Percentiles rank a stretch among this genome's conserved stretches.
These are phyloP conservation scores for Diphasiastrum complanatum DNA, from an alignment of 83 land plant genomes.

Conservation along the genomic window DNA sequence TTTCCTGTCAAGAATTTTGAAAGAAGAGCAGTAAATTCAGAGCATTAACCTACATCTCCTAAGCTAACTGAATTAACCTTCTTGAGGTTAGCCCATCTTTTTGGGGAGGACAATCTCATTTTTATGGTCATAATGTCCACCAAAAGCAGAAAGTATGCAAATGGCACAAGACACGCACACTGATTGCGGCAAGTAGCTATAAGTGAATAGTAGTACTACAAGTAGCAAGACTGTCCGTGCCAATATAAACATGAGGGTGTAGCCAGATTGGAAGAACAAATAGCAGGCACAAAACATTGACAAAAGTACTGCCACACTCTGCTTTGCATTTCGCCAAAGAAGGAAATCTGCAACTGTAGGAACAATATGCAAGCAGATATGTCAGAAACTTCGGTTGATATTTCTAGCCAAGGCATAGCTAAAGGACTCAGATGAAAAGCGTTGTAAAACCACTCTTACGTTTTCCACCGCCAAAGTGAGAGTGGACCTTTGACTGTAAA, in stretches of 20 bases:
- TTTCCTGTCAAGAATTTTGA: not conserved
- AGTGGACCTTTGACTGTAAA: slow-evolving; percentile 49
- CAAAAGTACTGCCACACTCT: slow-evolving; percentile 17
- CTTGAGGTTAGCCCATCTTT: too few relatives aligned
- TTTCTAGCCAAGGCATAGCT: slow-evolving; percentile 5
- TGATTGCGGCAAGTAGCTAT: slow-evolving; percentile 15
- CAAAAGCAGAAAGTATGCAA: not conserved
- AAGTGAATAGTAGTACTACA: slow-evolving; percentile 8
- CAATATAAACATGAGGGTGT: slow-evolving; percentile 15
- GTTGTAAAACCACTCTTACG: slow-evolving; percentile 13
- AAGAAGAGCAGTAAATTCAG: not conserved
- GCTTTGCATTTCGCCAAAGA: slow-evolving; percentile 67
- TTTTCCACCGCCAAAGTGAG: slow-evolving; percentile 47
- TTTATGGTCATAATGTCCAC: not conserved
- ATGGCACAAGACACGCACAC: not conserved
- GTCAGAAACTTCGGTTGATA: not conserved
- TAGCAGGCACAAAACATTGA: not conserved
- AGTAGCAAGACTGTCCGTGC: slow-evolving; percentile 1
- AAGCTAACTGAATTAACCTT: not conserved
- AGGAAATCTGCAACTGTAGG: slow-evolving; percentile 71
- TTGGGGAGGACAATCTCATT: too few relatives aligned
- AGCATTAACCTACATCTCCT: not conserved
- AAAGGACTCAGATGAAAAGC: not conserved
- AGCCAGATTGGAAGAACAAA: slow-evolving; percentile 14
- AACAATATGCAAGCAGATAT: not conserved